Base-by-base conservation (phyloP, 768 basidiomycete species). In the Mycena albidolilacea region DNA sequence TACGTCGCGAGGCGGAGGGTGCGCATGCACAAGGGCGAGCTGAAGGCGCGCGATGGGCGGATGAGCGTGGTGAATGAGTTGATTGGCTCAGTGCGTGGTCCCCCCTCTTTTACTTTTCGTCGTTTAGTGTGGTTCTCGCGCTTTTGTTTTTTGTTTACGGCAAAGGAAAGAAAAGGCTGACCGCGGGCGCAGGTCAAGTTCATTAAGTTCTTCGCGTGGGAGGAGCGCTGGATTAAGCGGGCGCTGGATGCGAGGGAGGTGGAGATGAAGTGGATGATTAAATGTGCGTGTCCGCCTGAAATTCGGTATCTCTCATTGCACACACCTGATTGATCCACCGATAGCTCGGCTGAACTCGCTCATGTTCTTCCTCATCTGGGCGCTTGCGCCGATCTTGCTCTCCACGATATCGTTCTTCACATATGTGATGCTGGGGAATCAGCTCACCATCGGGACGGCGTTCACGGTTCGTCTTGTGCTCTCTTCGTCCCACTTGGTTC, bases 151-250 rank as follows among this genome's bases (percentile, higher is more conserved):
- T 30, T 30, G 30, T 30, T 4, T 30, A 30, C 30, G 30, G 30
- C 30, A 30, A 30, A 30, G 30, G 30, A 30, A 30, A 30, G 30
- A 30, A 30, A 35, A 43, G 30, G n/a, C 15, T 35, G 37, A 59
- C 41, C 23, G 43, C 12, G 46, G 46, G 15, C 15, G 7, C 15
- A 70, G 69, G 54, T 72, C 68, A 93, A 93, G 80, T 93, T 93
- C 77, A 91, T 93, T 85, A 94, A 95, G 80, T 94, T 95, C 85
- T 95, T 95, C 72, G 93, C 93, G 1, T 95, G 93, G 88, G 93
- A 94, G 75, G 87, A 91, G 52, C 87, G 89, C 14, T 95, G 95
- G 95, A 92, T 93, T 54, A 81, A 87, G 37, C 86, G 90, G 14
- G 90, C 87, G 0, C 78, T 91, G 68, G 90, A 91, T 54, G 89